These are phyloP conservation scores for Aspergillus baeticus DNA, from an alignment of 495 filamentous ascomycete genomes.

Conservation along the genomic window DNA sequence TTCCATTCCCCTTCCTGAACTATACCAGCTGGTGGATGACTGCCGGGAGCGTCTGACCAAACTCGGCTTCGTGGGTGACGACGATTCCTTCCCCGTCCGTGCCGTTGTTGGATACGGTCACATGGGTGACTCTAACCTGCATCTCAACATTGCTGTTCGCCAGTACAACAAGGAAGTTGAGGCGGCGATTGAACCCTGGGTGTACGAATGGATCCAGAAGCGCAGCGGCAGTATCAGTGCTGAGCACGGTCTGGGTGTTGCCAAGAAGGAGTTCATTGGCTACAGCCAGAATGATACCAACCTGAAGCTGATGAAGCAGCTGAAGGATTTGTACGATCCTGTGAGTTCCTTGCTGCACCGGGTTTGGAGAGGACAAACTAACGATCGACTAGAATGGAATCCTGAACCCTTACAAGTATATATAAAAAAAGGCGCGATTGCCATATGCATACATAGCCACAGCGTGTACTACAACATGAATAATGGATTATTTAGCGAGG, in stretches of 20 bases:
- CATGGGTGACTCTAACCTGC: slow-evolving; percentile 95
- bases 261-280: slow-evolving; percentile 91
- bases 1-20: slow-evolving; percentile 83
- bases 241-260: slow-evolving; percentile 90
- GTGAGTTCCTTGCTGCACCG: slow-evolving; percentile 52
- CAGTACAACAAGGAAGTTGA: slow-evolving; percentile 87
- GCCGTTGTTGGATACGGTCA: slow-evolving; percentile 95
- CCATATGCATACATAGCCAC: not conserved
- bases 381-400: slow-evolving; percentile 68
- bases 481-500: not conserved
- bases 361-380: slow-evolving; percentile 14
- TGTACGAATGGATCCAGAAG: slow-evolving; percentile 93
- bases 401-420: slow-evolving; percentile 93
- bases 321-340: slow-evolving; percentile 90
- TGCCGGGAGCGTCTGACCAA: slow-evolving; percentile 65
- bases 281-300: slow-evolving; percentile 88
- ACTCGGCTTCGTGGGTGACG: slow-evolving; percentile 74
- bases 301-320: slow-evolving; percentile 86
- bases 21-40: slow-evolving; percentile 89
- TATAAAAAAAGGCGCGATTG: slow-evolving; percentile 36
- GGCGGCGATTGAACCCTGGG: slow-evolving; percentile 85
- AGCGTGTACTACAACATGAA: no score
- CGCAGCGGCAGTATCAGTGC: slow-evolving; percentile 90
- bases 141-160: slow-evolving; percentile 82
- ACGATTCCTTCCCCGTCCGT: slow-evolving; percentile 75